A percentile compares a stretch with the other conserved stretches of the same genome.
Conservation (phyloP, 495 filamentous ascomycete genomes). For the Neurospora sp. region DNA sequence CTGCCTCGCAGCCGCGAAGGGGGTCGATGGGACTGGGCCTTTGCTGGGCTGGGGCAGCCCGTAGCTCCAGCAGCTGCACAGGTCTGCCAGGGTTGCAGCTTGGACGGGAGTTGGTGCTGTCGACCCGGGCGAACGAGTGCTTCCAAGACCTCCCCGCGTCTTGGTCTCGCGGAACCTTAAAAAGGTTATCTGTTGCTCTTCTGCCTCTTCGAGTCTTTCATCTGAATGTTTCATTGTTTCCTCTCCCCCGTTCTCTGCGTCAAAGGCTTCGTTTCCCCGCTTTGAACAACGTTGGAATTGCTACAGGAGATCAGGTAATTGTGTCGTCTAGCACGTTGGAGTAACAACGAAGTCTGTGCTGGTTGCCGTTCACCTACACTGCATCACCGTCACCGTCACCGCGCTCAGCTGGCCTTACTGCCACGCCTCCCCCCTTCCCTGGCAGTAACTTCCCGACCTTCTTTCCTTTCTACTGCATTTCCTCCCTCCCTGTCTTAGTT, state of each 20-base stretch:
- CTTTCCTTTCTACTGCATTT: background rate
- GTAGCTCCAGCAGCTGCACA: background rate
- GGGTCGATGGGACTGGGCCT: background rate
- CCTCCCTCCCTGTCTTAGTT: background rate
- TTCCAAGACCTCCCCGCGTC: background rate
- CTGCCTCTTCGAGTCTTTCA: background rate
- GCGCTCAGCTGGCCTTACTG: background rate
- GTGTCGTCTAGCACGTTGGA: background rate
- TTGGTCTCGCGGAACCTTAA: background rate
- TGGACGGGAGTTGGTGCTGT: background rate
- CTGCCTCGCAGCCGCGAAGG: background rate
- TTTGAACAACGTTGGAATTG: background rate
- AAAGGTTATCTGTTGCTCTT: background rate
- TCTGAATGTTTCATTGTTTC: slow-evolving; percentile 2
- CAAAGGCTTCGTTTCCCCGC: background rate
- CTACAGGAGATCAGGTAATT: background rate
- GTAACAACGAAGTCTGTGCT: background rate
- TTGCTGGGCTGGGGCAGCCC: background rate
- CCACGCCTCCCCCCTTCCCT: background rate
- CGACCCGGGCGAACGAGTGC: background rate
- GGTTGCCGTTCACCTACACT: background rate
- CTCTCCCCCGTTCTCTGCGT: background rate
- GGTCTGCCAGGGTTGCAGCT: background rate
- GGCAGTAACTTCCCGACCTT: background rate
- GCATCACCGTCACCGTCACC: background rate